Conservation (phyloP, 139 green algal genomes). For the Pleodorina starrii region DNA sequence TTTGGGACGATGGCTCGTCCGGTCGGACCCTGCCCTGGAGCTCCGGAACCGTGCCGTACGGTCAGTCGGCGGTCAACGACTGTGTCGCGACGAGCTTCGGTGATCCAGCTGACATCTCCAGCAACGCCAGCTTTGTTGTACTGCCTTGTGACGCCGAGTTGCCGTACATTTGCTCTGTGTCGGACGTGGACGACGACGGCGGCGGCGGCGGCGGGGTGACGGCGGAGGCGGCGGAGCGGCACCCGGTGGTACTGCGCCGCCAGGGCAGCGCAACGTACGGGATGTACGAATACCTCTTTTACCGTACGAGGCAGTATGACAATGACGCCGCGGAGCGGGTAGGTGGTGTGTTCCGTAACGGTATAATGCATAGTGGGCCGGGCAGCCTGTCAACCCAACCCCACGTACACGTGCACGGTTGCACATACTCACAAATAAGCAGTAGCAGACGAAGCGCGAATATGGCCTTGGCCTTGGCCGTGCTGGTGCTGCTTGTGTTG, state of each 20-base stretch:
- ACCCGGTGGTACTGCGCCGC: slow-evolving; percentile 5
- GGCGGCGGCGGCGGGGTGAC: not conserved
- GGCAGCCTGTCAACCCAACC: too few relatives aligned
- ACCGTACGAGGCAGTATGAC: not conserved
- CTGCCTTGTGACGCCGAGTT: not conserved
- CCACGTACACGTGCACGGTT: too few relatives aligned
- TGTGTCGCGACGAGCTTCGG: not conserved
- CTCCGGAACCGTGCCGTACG: not conserved
- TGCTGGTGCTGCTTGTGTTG: too few relatives aligned
- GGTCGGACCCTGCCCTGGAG: slow-evolving; percentile 7
- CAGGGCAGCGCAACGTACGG: not conserved
- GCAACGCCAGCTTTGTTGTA: not conserved
- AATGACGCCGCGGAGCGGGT: not conserved
- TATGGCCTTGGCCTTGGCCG: too few relatives aligned
- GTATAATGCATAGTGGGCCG: too few relatives aligned
- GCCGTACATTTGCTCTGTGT: not conserved
- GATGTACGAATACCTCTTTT: slow-evolving; percentile 35
- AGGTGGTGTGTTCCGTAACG: not conserved
- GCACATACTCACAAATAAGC: too few relatives aligned
- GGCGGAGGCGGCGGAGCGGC: not conserved
- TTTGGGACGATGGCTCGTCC: not conserved
- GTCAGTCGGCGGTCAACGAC: not conserved
- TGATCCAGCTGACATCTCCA: not conserved
- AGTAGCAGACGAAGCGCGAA: too few relatives aligned
- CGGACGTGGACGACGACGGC: not conserved